Base-by-base conservation (phyloP, 1,139 yeast genomes). In the Suhomyces atakaporum region DNA sequence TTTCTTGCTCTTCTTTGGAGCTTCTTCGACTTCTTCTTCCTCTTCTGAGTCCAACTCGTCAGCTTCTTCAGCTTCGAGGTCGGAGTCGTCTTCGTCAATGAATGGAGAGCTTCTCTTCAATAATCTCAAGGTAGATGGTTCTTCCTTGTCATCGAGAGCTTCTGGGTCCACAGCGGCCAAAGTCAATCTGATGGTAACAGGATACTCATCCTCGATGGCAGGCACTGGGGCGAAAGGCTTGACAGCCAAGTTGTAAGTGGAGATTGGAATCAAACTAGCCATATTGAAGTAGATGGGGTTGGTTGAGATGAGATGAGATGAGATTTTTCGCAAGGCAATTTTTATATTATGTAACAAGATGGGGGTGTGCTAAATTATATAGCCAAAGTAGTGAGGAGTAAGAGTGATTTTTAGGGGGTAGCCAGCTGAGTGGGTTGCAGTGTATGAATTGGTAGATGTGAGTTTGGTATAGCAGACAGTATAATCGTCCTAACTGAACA, bases 141-240 rank as follows among this genome's bases (percentile, higher is more conserved):
- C 79, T 50, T 75, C 82, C 56, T 86, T 86, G 57, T 86, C 94
- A 55, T 85, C 88, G 44, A 79, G 77, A 27, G 84, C 70, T 57
- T 80, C 86, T 46, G 96, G 95, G 66, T 92, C 97, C 56, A 92
- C 75, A 42, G 98, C 95, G 50, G 97, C 98, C 77, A 92, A 78
- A 40, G 97, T 90, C 57, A 92, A 64, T 66, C 95, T 85, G 51
- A 92, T 79, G 47, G 97, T 83, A 49, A 86, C 84, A 37, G 97
- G 96, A 60, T 81, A 81, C 44, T 85, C 95, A 40, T 82, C 84
- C 50, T 83, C 85, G 58, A 85, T 79, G 46, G 97, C 96, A 44
- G 90, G 89, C 34, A 81, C 80, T 49, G 96, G 95, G 51, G 77
- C 69, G 59, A 84, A 92, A 55, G 98, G 97, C 63, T 77, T 73